Percentiles rank a stretch among this genome's conserved stretches.
These are phyloP conservation scores for Chenopodium quinoa DNA, from an alignment of 148 eudicot species.

Conservation along the genomic window DNA sequence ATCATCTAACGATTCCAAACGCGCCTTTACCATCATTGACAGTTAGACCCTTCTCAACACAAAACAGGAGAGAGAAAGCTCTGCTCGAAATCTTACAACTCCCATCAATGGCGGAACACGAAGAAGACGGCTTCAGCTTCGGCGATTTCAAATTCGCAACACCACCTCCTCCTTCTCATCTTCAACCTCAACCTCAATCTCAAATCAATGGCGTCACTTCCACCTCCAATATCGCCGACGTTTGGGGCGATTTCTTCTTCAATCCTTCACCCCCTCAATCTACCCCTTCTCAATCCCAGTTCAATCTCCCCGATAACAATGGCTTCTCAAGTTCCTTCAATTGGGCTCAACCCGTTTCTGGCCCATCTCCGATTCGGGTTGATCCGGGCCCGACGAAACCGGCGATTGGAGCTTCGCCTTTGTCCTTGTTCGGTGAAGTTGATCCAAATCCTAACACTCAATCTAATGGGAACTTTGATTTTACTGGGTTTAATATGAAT, in stretches of 20 bases:
- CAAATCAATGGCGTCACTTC: constrained; percentile 26
- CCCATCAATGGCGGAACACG: constrained; percentile 32
- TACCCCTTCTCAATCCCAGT: constrained; percentile 11
- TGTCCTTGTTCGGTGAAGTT: constrained; percentile 61
- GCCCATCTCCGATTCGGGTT: background rate
- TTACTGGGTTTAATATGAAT: constrained; percentile 22
- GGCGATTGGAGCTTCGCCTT: constrained; percentile 56
- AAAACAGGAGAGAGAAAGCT: background rate
- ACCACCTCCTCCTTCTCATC: constrained; percentile 12
- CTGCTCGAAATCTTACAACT: background rate
- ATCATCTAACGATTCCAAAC: too few species aligned
- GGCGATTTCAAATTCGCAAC: constrained; percentile 56
- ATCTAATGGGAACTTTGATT: constrained; percentile 9
- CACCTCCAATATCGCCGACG: constrained; percentile 38
- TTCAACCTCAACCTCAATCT: background rate
- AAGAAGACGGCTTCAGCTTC: constrained; percentile 47
- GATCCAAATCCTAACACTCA: constrained; percentile 17
- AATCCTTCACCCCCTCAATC: constrained; percentile 19
- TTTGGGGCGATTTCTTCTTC: constrained; percentile 58
- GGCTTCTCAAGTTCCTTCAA: constrained; percentile 13
- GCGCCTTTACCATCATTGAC: background rate
- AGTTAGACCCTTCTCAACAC: background rate
- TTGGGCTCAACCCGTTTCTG: background rate
- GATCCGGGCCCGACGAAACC: constrained; percentile 36
- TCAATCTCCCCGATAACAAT: constrained; percentile 3